Percentiles rank a stretch among this genome's conserved stretches.
Evolutionary conservation across 1,139 yeast species (phyloP).

Genomic region (Taphrina flavorubra): DNA sequence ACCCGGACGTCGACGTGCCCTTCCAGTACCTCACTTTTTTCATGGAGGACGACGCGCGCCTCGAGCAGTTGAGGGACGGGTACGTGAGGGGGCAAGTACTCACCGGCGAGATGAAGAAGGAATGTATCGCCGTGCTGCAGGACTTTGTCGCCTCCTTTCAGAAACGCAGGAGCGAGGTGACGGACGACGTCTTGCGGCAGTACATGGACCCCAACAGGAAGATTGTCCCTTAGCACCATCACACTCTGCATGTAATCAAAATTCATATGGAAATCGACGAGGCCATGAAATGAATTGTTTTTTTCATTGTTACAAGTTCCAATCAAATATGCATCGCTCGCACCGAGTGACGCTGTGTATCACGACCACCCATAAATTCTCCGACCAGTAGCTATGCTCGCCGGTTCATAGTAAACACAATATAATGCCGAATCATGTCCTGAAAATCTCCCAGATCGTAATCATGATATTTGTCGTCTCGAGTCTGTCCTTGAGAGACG

Average conservation of each 20-base stretch:
- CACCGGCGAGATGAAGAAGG: slow-evolving; percentile 92
- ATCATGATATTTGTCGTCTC: not conserved
- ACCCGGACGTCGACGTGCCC: slow-evolving; percentile 95
- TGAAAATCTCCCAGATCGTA: not conserved
- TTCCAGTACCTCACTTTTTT: slow-evolving; percentile 91
- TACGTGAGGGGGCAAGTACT: slow-evolving; percentile 82
- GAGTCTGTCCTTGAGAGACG: too few species aligned
- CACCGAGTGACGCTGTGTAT: not conserved
- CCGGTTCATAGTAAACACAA: not conserved
- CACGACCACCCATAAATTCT: too few species aligned
- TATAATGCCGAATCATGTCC: too few species aligned
- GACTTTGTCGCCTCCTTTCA: slow-evolving; percentile 82
- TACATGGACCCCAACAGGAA: slow-evolving; percentile 83
- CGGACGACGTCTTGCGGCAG: slow-evolving; percentile 66
- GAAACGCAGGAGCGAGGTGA: slow-evolving; percentile 70
- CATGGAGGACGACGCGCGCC: slow-evolving; percentile 81
- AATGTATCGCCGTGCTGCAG: slow-evolving; percentile 80
- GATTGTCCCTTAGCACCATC: slow-evolving; percentile 54
- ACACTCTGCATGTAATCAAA: not conserved
- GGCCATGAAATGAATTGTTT: not conserved
- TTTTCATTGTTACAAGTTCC: too few species aligned
- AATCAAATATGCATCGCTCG: not conserved
- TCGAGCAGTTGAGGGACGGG: slow-evolving; percentile 65
- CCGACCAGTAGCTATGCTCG: not conserved
- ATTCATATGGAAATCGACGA: not conserved